Base-by-base conservation (phyloP, 768 basidiomycete genomes). In the Cyclocybe cylindracea region DNA sequence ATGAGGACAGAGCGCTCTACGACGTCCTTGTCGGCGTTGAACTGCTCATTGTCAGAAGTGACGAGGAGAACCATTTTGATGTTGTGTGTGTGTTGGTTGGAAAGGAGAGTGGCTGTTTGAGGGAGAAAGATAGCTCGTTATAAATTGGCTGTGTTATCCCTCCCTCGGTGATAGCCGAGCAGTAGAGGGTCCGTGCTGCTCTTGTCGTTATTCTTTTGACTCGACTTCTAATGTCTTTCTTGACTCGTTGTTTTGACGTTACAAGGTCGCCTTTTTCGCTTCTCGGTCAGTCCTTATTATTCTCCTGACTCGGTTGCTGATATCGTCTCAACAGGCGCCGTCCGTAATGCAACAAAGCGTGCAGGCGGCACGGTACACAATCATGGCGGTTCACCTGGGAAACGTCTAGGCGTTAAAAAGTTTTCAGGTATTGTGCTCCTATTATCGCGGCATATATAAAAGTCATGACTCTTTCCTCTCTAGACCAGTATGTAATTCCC, bases 21-120 rank as follows among this genome's bases (percentile, higher is more conserved):
- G 50, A 99, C 91, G 50, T 94, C 91, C 72, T 87, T 91, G 67
- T 98, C 94, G 58, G 95, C 90, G 46, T 82, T 79, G 76, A 96
- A 99, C 57, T 88, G 85, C 73, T 98, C 97, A 61, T 91, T 94
- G 71, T 99, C 97, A 41, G 96, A 98, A 36, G 93, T 95, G 67
- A 87, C 83, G 74, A 95, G 89, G 62, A 86, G 82, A 66, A 93
- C 88, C 87, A 91, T 91, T 66, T 75, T 75, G 32, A 57, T 48
- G 40, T 56, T 46, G 48, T 48, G 50, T 52, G 44, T 51, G 50
- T 53, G 47, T 42, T 60, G 36, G 37, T 51, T 50, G 56, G 58
- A 57, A 56, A 59, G 60, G 63, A 52, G 54, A 59, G 60, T 58
- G 53, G 59, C 41, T 46, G 59, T 42, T 39, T 40, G 48, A 50